These are phyloP conservation scores for Pulveroboletus frians DNA, from an alignment of 768 basidiomycete species.

Conservation along the genomic window DNA sequence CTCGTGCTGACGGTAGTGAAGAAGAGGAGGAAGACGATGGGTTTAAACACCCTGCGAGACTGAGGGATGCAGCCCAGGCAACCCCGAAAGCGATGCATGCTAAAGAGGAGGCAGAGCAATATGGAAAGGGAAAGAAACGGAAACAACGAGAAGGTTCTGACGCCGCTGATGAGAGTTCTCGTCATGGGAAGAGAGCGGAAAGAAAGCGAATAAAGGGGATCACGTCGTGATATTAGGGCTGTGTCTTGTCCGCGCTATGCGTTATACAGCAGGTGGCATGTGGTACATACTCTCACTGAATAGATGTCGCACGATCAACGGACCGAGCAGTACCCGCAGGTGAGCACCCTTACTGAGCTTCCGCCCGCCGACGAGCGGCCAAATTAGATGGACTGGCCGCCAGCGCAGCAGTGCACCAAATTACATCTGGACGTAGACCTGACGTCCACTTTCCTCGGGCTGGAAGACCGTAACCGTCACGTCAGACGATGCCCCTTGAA, in stretches of 20 bases:
- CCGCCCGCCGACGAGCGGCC: too few relatives aligned
- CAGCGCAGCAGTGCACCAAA: too few relatives aligned
- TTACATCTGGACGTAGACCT: too few relatives aligned
- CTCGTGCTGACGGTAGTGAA: slow-evolving; percentile 2
- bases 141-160: slow-evolving; percentile 23
- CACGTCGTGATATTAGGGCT: slow-evolving; percentile 3
- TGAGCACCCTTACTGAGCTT: too few relatives aligned
- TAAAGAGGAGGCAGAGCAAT: slow-evolving; percentile 25
- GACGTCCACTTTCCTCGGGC: too few relatives aligned
- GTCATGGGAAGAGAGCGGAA: slow-evolving; percentile 6
- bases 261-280: slow-evolving; percentile 3
- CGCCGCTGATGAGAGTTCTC: slow-evolving; percentile 4
- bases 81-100: slow-evolving; percentile 21
- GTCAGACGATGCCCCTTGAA: too few relatives aligned
- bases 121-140: slow-evolving; percentile 29
- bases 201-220: slow-evolving; percentile 14
- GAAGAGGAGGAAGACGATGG: slow-evolving; percentile 22
- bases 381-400: too few relatives aligned
- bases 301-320: too few relatives aligned
- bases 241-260: not conserved
- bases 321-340: too few relatives aligned
- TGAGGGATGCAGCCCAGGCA: slow-evolving; percentile 28
- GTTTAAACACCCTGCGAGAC: slow-evolving; percentile 28
- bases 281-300: not conserved
- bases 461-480: too few relatives aligned